Conservation (phyloP, 169 alveolate species). For the Cyclospora cayetanensis region DNA sequence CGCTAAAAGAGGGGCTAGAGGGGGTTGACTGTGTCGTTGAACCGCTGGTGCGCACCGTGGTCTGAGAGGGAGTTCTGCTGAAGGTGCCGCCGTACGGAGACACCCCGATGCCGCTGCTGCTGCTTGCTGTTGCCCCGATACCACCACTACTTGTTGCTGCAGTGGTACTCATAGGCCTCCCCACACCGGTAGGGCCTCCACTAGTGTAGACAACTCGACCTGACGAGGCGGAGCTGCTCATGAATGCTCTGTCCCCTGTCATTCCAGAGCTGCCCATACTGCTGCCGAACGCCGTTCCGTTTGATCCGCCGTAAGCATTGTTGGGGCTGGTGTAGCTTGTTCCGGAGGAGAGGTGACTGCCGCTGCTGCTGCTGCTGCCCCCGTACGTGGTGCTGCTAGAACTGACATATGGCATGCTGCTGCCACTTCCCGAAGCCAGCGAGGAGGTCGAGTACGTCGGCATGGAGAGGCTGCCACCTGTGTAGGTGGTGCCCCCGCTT, state of each 20-base stretch:
- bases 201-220: background rate
- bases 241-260: conserved; percentile 14
- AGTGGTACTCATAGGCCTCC: background rate
- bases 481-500: conserved; percentile 8
- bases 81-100: background rate
- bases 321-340: background rate
- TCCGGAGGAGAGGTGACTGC: background rate
- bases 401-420: background rate
- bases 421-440: background rate
- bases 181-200: background rate
- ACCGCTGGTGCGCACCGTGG: too few relatives aligned
- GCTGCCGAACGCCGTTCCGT: background rate
- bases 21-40: too few relatives aligned
- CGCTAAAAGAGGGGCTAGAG: background rate
- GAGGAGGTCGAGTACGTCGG: conserved; percentile 1
- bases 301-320: background rate
- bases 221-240: background rate
- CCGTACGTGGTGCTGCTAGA: conserved; percentile 4
- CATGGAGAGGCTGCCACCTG: background rate
- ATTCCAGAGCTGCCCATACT: conserved; percentile 16
- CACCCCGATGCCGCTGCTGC: background rate
- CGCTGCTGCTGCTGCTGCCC: conserved; percentile 7
- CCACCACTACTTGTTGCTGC: background rate
- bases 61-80: too few relatives aligned
- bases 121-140: background rate